Base-by-base conservation (phyloP, 495 filamentous ascomycete species). In the Recurvomyces mirabilis region DNA sequence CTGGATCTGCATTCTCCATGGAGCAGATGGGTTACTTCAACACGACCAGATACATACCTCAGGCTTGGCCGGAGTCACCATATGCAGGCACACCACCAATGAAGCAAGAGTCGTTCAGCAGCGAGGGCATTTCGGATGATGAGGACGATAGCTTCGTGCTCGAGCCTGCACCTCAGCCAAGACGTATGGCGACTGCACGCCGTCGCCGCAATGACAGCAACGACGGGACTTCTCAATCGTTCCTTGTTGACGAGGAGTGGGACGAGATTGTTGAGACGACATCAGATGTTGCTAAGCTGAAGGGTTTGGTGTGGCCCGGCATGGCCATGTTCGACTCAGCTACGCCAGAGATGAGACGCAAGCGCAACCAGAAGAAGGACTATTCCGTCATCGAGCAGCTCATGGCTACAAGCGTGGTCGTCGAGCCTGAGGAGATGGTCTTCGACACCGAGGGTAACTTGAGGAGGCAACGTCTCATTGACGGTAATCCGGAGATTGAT, bases 261-360 rank as follows among this genome's bases (percentile, higher is more conserved):
- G 37, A 26, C 23, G 15, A 14, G 12, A 19, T 31, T 10, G 51
- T 28, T 17, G 35, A 54, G 28, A 38, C 42, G 12, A 55, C 39
- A 9, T 61, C 65, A 61, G 41, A 61, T 35, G 55, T 49, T 41
- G 61, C 60, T 38, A 68, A 68, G 55, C 66, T 94, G 46, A 94
- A 93, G 60, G 87, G 87, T 0, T 62, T 83, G 6, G 58, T 73
- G 35, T 93, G 76, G 70, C 82, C 82, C 3, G 87, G 87, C 7
- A 94, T 94, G 87, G 76, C 79, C 41, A 63, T 89, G 15, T 93
- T 93, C 54, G 87, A 94, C 57, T 81, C 86, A 10, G 87, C 87
- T 6, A 84, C 77, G 1, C 68, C 76, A 41, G 73, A 81, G 36
- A 81, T 82, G 68, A 79, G 79, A 55, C 75, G 82, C 28, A 84